Base-by-base conservation (phyloP, 2,329 filamentous ascomycete genomes). In the Alternaria rosae region DNA sequence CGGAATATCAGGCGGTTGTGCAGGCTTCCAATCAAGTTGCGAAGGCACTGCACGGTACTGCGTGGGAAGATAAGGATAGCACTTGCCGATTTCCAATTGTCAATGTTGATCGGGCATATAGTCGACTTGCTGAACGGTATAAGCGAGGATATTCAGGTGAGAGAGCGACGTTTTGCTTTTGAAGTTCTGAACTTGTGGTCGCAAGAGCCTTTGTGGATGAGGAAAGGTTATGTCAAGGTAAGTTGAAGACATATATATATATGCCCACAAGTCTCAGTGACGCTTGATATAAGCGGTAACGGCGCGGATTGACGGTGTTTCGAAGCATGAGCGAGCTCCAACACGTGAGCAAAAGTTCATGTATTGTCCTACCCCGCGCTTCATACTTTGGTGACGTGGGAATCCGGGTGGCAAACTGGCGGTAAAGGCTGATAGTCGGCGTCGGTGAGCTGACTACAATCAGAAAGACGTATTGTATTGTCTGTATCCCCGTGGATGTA, bases 121-220 rank as follows among this genome's bases (percentile, higher is more conserved):
- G 28, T 45, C 1, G 54, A 9, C 1, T 43, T 60, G 30, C 15
- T 50, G 52, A 38, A 17, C 20, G 23, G 42, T 43, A 30, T 42
- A 41, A n/a, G 53, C 48, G 17, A 55, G 5, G 25, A 57, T 45
- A 32, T 32, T 54, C 41, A 56, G 44, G 55, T 66, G 56, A 66
- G 58, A 57, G 57, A 54, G 55, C 15, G 7, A 30, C 7, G 4
- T 51, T 41, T 26, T 41, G n/a, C n/a, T 57, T 43, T 60, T 57
- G 12, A n/a, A 25, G 32, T 23, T 35, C n/a, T 59, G 32, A 48
- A 45, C 35, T 26, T 20, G 10, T 47, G 41, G 5, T 30, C 7
- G 26, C 32, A 47, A 57, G 45, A 53, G 43, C 53, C 23, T 20
- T 23, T 12, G 15, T 54, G 52, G 15, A 28, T 12, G 45, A 55